These are phyloP conservation scores for Coemansia linderi DNA, from an alignment of 371 early-diverging fungal species.

Conservation along the genomic window DNA sequence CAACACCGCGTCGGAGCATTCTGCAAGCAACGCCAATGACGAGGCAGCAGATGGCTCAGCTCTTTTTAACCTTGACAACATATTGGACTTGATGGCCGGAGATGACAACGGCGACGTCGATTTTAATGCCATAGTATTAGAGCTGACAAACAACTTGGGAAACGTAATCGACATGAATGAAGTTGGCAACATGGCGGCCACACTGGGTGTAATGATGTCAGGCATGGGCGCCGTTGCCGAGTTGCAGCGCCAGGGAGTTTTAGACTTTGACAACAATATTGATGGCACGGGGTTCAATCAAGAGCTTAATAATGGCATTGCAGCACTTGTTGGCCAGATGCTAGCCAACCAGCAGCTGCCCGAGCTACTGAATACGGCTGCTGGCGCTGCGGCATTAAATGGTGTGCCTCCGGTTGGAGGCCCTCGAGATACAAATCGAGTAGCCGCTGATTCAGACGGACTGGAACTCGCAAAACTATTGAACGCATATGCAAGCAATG, in stretches of 20 bases:
- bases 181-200: slow-evolving; percentile 39
- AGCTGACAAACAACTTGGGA: slow-evolving; percentile 39
- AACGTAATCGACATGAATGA: slow-evolving; percentile 51
- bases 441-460: neutral
- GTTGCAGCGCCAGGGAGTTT: slow-evolving; percentile 19
- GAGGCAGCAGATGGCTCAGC: neutral
- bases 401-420: neutral
- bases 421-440: neutral
- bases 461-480: slow-evolving; percentile 6
- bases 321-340: slow-evolving; percentile 30
- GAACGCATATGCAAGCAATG: neutral
- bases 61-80: slow-evolving; percentile 33
- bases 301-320: slow-evolving; percentile 31
- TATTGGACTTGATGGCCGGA: slow-evolving; percentile 48
- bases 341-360: slow-evolving; percentile 2
- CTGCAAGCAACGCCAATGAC: neutral
- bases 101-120: slow-evolving; percentile 43
- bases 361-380: neutral
- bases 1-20: neutral
- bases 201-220: slow-evolving; percentile 43
- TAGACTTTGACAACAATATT: neutral
- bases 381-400: neutral
- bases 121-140: slow-evolving; percentile 45
- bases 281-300: slow-evolving; percentile 14
- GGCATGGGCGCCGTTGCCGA: slow-evolving; percentile 37